A percentile compares a stretch with the other conserved stretches of the same genome.
phyloP scores from a whole-genome alignment of 805 yeast genomes.

The Scheffersomyces coipomensis region DNA sequence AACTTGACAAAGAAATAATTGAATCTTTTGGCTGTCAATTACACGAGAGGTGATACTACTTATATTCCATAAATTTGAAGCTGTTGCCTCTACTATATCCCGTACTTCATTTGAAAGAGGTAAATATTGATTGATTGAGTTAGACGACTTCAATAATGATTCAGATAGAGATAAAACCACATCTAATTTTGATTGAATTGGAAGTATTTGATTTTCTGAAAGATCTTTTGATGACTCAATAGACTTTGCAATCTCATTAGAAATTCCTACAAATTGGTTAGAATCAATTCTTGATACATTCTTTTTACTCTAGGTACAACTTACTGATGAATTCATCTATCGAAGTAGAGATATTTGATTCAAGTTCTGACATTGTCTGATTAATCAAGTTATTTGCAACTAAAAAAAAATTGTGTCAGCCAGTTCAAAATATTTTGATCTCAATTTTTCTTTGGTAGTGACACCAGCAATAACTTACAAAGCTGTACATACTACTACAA shows the following conservation, averaged over 20 bases:
- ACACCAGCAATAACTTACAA: too few relatives aligned
- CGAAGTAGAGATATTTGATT: not conserved
- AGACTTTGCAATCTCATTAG: not conserved
- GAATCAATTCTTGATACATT: not conserved
- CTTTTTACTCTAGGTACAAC: not conserved
- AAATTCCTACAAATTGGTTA: not conserved
- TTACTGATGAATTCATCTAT: not conserved
- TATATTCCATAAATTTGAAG: conserved; percentile 3
- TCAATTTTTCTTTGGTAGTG: too few relatives aligned
- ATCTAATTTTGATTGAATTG: conserved; percentile 2
- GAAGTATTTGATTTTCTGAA: not conserved
- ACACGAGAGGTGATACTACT: not conserved
- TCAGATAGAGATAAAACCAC: conserved; percentile 4
- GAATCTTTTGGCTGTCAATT: not conserved
- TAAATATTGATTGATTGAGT: not conserved
- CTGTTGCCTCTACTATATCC: conserved; percentile 1
- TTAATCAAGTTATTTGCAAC: not conserved
- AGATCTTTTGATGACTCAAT: not conserved
- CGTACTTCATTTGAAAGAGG: not conserved
- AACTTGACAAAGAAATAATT: not conserved
- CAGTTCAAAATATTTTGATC: too few relatives aligned
- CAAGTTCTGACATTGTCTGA: not conserved
- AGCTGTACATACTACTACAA: too few relatives aligned
- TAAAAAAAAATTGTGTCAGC: too few relatives aligned
- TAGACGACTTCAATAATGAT: conserved; percentile 1